Percentiles rank a stretch among this genome's conserved stretches.
These are phyloP conservation scores for Mortierella sp. DNA, from an alignment of 371 early-diverging fungal genomes.

Conservation along the genomic window DNA sequence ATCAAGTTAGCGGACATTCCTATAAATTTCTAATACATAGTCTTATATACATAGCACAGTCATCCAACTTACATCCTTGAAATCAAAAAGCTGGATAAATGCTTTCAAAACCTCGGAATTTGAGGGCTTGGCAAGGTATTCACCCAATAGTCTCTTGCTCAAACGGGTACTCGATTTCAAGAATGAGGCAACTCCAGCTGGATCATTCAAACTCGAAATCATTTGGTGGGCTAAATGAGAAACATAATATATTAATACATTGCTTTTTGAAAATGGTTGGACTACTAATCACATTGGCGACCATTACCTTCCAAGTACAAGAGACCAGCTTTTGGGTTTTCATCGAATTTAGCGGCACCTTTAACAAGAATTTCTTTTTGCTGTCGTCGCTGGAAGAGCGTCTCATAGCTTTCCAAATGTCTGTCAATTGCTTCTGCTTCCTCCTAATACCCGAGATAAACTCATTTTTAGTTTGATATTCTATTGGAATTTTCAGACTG, in stretches of 20 bases:
- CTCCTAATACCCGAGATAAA: constrained; percentile 13
- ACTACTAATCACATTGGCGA: neutral
- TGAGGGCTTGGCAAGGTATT: constrained; percentile 87
- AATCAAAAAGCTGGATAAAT: constrained; percentile 90
- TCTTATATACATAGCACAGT: neutral
- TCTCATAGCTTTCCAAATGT: constrained; percentile 40
- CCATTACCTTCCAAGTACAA: constrained; percentile 68
- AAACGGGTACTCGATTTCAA: constrained; percentile 79
- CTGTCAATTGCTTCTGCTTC: constrained; percentile 30
- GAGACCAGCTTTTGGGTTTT: constrained; percentile 88
- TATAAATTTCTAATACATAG: no score
- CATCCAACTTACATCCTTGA: constrained; percentile 67
- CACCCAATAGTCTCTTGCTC: constrained; percentile 88
- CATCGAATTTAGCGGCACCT: constrained; percentile 88
- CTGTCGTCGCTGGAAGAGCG: constrained; percentile 54
- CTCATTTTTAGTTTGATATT: neutral
- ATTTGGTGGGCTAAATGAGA: constrained; percentile 61
- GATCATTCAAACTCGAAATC: constrained; percentile 65
- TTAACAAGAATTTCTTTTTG: constrained; percentile 80
- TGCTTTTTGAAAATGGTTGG: neutral
- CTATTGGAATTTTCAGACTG: neutral
- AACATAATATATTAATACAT: neutral
- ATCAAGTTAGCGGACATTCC: no score
- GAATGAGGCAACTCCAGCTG: constrained; percentile 76
- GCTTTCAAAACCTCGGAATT: constrained; percentile 82